Evolutionary conservation across 306 rosid species (phyloP).

Genomic region (Malus fusca): DNA sequence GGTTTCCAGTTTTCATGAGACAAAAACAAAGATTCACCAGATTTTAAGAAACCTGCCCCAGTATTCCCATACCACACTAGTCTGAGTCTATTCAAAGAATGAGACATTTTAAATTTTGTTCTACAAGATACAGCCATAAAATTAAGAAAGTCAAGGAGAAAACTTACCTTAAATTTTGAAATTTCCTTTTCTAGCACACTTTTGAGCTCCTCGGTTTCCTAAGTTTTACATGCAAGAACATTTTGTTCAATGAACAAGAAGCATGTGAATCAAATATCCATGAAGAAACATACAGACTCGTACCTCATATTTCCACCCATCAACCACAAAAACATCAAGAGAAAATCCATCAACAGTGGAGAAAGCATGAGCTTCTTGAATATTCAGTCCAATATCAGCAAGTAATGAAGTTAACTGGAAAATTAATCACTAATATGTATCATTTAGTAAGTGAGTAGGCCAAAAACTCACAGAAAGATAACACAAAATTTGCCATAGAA

Average conservation of each 20-base stretch:
- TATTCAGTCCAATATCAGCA: conserved; percentile 89
- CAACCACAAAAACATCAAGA: conserved; percentile 94
- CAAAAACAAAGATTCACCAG: neutral
- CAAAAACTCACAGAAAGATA: neutral
- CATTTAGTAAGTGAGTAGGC: conserved; percentile 17
- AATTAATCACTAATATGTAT: conserved; percentile 11
- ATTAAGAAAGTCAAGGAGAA: conserved; percentile 10
- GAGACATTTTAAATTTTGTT: neutral
- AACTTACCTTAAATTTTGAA: conserved; percentile 54
- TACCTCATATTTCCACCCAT: conserved; percentile 94
- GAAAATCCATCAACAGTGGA: conserved; percentile 94
- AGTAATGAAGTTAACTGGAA: conserved; percentile 82
- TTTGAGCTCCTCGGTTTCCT: conserved; percentile 96
- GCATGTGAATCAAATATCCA: conserved; percentile 12
- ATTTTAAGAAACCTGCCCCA: neutral
- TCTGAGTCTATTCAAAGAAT: neutral
- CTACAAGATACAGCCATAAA: neutral
- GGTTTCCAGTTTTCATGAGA: neutral
- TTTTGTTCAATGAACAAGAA: neutral
- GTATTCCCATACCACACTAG: neutral
- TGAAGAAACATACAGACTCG: conserved; percentile 8
- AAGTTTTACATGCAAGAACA: conserved; percentile 23
- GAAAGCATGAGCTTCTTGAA: conserved; percentile 99
- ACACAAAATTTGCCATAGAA: neutral
- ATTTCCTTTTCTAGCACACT: conserved; percentile 64